phyloP scores from a whole-genome alignment of 306 rosid species.

The Dicorynia guianensis region DNA sequence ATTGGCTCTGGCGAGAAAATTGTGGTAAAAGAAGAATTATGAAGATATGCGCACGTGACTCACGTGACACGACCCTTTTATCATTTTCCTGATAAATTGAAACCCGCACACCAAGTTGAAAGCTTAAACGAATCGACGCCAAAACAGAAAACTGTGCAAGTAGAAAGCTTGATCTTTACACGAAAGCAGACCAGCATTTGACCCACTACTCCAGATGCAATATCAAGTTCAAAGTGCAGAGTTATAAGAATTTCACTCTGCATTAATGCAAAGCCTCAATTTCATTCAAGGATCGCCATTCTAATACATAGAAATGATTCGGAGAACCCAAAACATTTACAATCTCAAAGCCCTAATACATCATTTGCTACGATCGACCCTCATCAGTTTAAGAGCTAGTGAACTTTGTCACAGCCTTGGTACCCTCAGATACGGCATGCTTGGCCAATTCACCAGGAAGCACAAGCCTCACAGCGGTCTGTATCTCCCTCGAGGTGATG shows the following conservation, averaged over 20 bases:
- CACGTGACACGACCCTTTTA: constrained; percentile 24
- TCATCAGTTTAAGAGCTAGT: constrained; percentile 40
- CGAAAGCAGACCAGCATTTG: no score
- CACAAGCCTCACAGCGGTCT: constrained; percentile 54
- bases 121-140: no score
- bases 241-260: no score
- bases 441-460: constrained; percentile 58
- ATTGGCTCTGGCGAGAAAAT: neutral
- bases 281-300: no score
- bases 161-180: no score
- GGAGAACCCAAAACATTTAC: neutral
- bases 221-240: no score
- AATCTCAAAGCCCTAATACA: neutral
- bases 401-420: constrained; percentile 58
- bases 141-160: no score
- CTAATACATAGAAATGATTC: no score
- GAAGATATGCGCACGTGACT: constrained; percentile 16
- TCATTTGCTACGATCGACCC: neutral
- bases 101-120: neutral
- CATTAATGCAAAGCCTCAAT: no score
- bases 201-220: no score
- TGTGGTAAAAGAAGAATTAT: constrained; percentile 10
- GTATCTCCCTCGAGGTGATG: constrained; percentile 55
- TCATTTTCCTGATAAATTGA: neutral
- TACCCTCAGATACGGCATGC: constrained; percentile 59